Conservation (phyloP, 202 grass and related monocot genomes). For the Hordeum pubiflorum region DNA sequence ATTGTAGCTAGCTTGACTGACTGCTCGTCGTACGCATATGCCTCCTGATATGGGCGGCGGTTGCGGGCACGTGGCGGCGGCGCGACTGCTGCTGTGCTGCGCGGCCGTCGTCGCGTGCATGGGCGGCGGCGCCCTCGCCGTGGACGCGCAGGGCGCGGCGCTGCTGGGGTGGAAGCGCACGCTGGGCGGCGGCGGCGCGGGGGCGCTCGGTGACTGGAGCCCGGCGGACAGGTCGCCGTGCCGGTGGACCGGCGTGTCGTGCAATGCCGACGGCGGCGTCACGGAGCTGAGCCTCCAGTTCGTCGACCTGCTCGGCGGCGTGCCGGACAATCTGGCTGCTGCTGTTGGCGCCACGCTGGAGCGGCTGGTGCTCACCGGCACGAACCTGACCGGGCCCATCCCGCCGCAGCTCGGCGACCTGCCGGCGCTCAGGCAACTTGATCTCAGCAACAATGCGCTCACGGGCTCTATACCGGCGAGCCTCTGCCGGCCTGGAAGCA, state of each 20-base stretch:
- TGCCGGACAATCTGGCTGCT: slow-evolving; percentile 36
- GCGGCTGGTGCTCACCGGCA: slow-evolving; percentile 47
- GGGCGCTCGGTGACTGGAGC: slow-evolving; percentile 36
- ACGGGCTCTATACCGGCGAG: slow-evolving; percentile 43
- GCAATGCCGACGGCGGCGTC: slow-evolving; percentile 41
- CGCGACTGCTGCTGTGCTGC: slow-evolving; percentile 22
- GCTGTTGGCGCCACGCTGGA: slow-evolving; percentile 42
- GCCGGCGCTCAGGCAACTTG: slow-evolving; percentile 35
- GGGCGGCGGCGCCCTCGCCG: slow-evolving; percentile 2
- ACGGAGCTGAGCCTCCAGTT: slow-evolving; percentile 49
- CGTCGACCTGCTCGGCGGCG: slow-evolving; percentile 47
- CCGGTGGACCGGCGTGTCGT: slow-evolving; percentile 59
- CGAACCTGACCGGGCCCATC: slow-evolving; percentile 64
- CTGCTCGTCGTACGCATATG: neutral
- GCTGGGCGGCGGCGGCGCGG: slow-evolving; percentile 12
- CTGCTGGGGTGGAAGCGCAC: slow-evolving; percentile 66
- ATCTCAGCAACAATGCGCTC: slow-evolving; percentile 74
- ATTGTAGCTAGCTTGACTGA: neutral
- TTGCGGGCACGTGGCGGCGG: neutral
- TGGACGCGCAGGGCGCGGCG: slow-evolving; percentile 53
- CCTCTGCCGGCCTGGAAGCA: slow-evolving; percentile 61
- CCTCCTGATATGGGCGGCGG: slow-evolving; percentile 14
- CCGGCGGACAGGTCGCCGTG: slow-evolving; percentile 39
- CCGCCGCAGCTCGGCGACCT: slow-evolving; percentile 47
- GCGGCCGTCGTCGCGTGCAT: slow-evolving; percentile 18